Base-by-base conservation (phyloP, 2,329 filamentous ascomycete species). In the Ilyonectria robusta region DNA sequence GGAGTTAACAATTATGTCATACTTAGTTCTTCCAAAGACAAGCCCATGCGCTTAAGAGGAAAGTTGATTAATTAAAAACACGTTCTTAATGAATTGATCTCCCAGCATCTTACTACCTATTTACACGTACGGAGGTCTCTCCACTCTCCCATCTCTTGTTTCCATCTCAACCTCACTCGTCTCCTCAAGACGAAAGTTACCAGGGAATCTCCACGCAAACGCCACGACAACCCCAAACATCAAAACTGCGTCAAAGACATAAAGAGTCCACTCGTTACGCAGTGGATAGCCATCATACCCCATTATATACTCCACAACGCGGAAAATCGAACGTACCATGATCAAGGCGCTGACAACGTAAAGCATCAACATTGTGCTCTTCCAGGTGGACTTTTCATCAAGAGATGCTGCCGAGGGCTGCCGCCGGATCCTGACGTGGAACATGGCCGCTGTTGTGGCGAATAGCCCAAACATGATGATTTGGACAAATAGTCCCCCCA, bases 381-480 rank as follows among this genome's bases (percentile, higher is more conserved):
- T 40, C 37, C 37, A 40, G 17, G 13, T 15, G 10, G 11, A 15
- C 13, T 40, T 6, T 17, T 6, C 10, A 15, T 40, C 37, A 40
- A 40, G 37, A 13, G 37, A 40, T 17, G 17, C 37, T 40, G 37
- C 5, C 11, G 37, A 40, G 11, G 13, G 13, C 11, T 40, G 37
- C 17, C 37, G 37, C 11, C 2, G 3, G 31, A 71, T 68, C 4
- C 70, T 64, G 6, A 62, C 63, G 65, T 88, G 82, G 74, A 87
- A 88, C 0, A 84, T 66, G 1, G 80, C 65, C 0, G 85, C 80
- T 0, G 82, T 80, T 1, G 82, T 50, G n/a, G 86, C 76, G 70
- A 90, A 90, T 23, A 88, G 76, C 9, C 79, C 79, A 63, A 90
- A 89, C 51, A 86, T 82, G 23, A 86, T 35, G 13, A 90, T 81